Conservation (phyloP, 169 alveolate genomes). For the Plasmodium knowlesi region DNA sequence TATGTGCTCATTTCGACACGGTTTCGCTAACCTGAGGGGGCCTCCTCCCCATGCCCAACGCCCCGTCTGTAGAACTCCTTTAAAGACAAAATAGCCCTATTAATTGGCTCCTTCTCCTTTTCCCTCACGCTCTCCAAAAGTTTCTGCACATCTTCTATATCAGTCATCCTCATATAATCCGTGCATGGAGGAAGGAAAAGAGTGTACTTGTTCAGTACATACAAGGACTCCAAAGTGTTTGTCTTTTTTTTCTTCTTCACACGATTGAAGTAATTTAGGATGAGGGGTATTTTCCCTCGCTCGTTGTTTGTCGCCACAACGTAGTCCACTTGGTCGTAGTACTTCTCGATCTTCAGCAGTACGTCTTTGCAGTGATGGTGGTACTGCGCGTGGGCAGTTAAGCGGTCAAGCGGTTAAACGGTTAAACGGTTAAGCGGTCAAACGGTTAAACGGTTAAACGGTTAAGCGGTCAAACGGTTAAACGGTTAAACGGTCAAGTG, state of each 20-base stretch:
- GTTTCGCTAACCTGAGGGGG: not conserved
- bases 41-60: not conserved
- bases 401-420: not conserved
- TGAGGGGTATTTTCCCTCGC: conserved; percentile 39
- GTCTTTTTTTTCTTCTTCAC: conserved; percentile 55
- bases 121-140: conserved; percentile 5
- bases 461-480: no score
- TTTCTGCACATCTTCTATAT: conserved; percentile 30
- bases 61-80: conserved; percentile 11
- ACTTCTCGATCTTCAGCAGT: conserved; percentile 49
- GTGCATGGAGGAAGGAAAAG: conserved; percentile 36
- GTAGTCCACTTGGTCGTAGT: conserved; percentile 60
- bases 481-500: no score
- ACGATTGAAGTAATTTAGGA: conserved; percentile 48
- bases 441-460: no score
- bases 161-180: conserved; percentile 53
- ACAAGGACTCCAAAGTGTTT: conserved; percentile 57
- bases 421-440: no score
- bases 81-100: conserved; percentile 8
- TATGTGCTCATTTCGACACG: not conserved
- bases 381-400: not conserved
- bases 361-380: conserved; percentile 53
- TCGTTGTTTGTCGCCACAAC: conserved; percentile 69
- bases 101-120: conserved; percentile 25
- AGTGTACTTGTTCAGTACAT: conserved; percentile 60